These are phyloP conservation scores for Meira miltonrushii DNA, from an alignment of 1,284 basidiomycete genomes.

Conservation along the genomic window DNA sequence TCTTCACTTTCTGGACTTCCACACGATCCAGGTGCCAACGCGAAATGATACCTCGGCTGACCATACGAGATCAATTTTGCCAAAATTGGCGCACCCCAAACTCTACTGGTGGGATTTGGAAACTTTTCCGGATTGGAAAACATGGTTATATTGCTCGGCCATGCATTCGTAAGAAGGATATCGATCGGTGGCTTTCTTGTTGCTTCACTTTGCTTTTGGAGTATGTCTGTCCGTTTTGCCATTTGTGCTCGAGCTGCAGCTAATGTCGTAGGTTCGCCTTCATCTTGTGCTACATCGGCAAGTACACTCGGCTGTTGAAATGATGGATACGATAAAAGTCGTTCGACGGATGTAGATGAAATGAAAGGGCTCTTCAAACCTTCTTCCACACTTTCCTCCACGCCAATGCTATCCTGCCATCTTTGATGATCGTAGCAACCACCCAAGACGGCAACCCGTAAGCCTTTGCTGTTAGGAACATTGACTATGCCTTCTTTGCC, in stretches of 20 bases:
- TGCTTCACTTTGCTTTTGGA: conserved; percentile 18
- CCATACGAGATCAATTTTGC: conserved; percentile 24
- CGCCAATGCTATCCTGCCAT: background rate
- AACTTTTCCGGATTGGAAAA: conserved; percentile 19
- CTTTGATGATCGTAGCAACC: conserved; percentile 10
- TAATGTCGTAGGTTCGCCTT: conserved; percentile 28
- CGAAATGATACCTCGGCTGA: conserved; percentile 43
- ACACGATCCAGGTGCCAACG: conserved; percentile 22
- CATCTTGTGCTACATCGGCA: background rate
- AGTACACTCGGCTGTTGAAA: conserved; percentile 10
- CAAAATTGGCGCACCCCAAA: conserved; percentile 39
- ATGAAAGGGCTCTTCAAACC: conserved; percentile 15
- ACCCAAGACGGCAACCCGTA: conserved; percentile 13
- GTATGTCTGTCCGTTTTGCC: conserved; percentile 1
- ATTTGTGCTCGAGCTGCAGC: conserved; percentile 26
- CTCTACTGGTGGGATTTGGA: conserved; percentile 25
- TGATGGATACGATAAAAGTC: conserved; percentile 22
- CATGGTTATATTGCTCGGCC: conserved; percentile 37
- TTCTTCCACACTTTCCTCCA: conserved; percentile 10
- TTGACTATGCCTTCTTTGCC: conserved; percentile 20
- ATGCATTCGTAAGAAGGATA: conserved; percentile 39
- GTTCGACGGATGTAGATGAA: conserved; percentile 18
- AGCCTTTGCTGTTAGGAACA: conserved; percentile 4
- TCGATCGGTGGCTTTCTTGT: conserved; percentile 30
- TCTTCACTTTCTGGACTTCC: background rate